A percentile compares a stretch with the other conserved stretches of the same genome.
These are phyloP conservation scores for Juglanconis oblonga DNA, from an alignment of 2,329 filamentous ascomycete genomes.

Conservation along the genomic window DNA sequence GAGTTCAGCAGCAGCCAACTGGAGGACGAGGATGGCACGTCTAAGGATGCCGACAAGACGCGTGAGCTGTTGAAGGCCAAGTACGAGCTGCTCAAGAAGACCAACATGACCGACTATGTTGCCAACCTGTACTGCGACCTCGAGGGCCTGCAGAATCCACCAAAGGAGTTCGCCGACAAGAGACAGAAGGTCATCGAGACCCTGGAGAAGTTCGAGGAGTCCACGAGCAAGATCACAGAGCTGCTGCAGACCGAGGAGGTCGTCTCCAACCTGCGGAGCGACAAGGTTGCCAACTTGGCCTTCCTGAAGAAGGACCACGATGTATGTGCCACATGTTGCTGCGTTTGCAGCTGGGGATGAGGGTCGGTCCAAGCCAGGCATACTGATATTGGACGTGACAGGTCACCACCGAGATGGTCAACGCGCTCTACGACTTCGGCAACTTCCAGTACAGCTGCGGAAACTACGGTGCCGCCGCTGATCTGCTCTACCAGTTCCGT, in stretches of 20 bases:
- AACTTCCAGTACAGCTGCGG: constrained; percentile 98
- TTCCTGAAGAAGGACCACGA: constrained; percentile 96
- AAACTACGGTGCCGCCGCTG: constrained; percentile 84
- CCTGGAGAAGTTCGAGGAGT: constrained; percentile 79
- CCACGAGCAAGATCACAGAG: constrained; percentile 84
- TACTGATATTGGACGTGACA: constrained; percentile 27
- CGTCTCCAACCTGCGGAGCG: constrained; percentile 83
- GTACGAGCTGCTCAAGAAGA: constrained; percentile 91
- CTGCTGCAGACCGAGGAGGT: constrained; percentile 86
- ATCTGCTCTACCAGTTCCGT: constrained; percentile 95
- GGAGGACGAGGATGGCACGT: constrained; percentile 63
- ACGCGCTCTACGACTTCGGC: constrained; percentile 92
- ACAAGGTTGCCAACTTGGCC: constrained; percentile 98
- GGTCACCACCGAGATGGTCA: constrained; percentile 92
- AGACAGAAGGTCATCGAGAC: constrained; percentile 82
- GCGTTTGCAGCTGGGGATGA: constrained; percentile 14
- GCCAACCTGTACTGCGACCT: constrained; percentile 89
- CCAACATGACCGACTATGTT: constrained; percentile 99
- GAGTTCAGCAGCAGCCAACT: constrained; percentile 85
- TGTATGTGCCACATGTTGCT: constrained; percentile 47
- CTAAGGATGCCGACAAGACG: constrained; percentile 51
- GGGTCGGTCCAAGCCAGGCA: neutral
- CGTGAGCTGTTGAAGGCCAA: constrained; percentile 79
- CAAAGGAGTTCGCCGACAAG: constrained; percentile 84
- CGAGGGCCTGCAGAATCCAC: constrained; percentile 72